Evolutionary conservation across 495 filamentous ascomycete genomes (phyloP).

Genomic region (Neurospora terricola): DNA sequence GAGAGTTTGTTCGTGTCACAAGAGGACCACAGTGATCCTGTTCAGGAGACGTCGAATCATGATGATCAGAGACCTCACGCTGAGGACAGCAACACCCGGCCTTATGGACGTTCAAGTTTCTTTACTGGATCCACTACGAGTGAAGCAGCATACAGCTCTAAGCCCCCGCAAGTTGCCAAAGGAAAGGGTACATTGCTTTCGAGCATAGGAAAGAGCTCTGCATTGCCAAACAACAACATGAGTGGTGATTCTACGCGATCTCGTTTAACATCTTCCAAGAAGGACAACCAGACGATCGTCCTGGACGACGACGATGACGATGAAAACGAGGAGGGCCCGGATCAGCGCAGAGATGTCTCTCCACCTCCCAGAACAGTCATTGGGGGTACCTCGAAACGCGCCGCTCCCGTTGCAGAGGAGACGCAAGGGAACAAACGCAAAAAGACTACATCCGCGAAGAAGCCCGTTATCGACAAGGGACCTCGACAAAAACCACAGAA

Average conservation of each 20-base stretch:
- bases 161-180: neutral
- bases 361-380: neutral
- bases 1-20: neutral
- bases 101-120: neutral
- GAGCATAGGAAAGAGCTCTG: neutral
- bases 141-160: neutral
- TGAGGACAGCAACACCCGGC: neutral
- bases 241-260: neutral
- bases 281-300: conserved; percentile 2
- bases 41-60: neutral
- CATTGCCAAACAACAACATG: neutral
- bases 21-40: neutral
- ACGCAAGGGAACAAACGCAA: neutral
- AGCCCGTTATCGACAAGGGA: neutral
- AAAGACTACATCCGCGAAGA: neutral
- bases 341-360: neutral
- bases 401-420: neutral
- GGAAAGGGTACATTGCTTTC: neutral
- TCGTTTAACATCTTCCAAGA: neutral
- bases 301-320: conserved; percentile 9
- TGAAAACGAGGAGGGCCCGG: too few species aligned
- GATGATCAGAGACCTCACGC: neutral
- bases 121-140: neutral
- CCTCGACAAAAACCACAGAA: neutral
- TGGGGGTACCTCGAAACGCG: neutral